Percentiles rank a stretch among this genome's conserved stretches.
phyloP scores from a whole-genome alignment of 2,329 filamentous ascomycete species.

The Talaromyces albobiverticillius region DNA sequence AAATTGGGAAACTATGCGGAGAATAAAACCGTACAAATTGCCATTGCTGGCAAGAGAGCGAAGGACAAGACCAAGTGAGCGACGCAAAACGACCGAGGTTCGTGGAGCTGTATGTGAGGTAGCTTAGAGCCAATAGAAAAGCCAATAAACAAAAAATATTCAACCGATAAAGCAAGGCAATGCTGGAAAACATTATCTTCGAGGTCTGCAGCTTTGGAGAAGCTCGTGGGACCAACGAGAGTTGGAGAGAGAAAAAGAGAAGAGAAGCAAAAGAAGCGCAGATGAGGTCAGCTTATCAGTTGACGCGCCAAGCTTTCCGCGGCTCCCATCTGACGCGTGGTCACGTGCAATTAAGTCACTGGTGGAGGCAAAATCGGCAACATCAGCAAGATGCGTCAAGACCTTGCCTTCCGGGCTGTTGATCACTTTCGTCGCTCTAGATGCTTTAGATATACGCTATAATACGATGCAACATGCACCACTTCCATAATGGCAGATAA shows the following conservation, averaged over 20 bases:
- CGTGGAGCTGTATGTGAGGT: constrained; percentile 6
- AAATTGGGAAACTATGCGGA: constrained; percentile 75
- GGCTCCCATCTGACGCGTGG: not conserved
- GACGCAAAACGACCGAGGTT: constrained; percentile 4
- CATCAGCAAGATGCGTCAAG: not conserved
- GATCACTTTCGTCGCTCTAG: not conserved
- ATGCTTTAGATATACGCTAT: not conserved
- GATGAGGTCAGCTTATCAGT: not conserved
- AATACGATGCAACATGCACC: constrained; percentile 3
- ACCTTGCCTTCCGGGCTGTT: not conserved
- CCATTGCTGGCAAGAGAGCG: constrained; percentile 37
- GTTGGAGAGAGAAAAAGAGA: constrained; percentile 3
- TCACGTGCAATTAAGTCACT: constrained; percentile 3
- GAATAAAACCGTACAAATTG: constrained; percentile 65
- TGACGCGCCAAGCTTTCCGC: constrained; percentile 5
- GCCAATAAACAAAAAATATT: constrained; percentile 1
- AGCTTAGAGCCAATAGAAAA: constrained; percentile 14
- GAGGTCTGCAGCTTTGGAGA: not conserved
- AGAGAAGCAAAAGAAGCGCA: not conserved
- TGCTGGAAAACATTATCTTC: not conserved
- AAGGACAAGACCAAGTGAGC: constrained; percentile 24
- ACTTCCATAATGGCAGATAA: constrained; percentile 28
- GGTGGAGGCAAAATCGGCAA: not conserved
- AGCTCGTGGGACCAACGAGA: constrained; percentile 7
- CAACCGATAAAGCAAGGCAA: not conserved